Conservation (phyloP, 2,329 filamentous ascomycete species). For the Hymenoscyphus fructigenus region DNA sequence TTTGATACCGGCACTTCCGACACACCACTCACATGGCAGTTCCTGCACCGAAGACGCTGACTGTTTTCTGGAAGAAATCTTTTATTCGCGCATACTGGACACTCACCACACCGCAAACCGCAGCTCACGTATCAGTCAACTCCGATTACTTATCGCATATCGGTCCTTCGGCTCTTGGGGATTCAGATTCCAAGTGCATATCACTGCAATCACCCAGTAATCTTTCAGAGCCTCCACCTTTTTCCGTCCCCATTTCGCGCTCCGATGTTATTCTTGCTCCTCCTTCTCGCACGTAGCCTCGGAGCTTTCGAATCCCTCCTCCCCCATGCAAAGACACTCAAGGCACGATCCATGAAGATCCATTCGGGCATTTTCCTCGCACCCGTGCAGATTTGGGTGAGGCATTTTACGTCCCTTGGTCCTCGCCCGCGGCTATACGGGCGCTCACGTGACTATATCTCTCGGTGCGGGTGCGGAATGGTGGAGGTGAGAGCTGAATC, state of each 20-base stretch:
- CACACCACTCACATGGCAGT: neutral
- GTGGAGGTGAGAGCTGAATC: neutral
- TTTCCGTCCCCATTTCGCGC: neutral
- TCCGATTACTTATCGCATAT: neutral
- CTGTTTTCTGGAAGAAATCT: neutral
- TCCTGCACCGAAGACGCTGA: neutral
- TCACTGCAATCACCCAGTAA: neutral
- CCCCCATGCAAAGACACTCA: neutral
- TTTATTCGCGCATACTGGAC: neutral
- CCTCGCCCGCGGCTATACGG: neutral
- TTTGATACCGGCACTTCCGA: neutral
- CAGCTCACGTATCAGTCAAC: neutral
- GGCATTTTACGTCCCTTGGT: neutral
- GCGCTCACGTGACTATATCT: neutral
- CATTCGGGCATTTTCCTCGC: slow-evolving; percentile 1
- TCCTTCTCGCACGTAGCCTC: neutral
- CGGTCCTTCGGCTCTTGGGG: neutral
- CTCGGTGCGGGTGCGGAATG: neutral
- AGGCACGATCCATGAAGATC: neutral
- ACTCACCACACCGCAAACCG: neutral
- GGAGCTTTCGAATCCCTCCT: neutral
- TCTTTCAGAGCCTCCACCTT: neutral
- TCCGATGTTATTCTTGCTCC: neutral
- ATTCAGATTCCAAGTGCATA: neutral
- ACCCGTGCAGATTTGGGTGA: neutral